A percentile compares a stretch with the other conserved stretches of the same genome.
These are phyloP conservation scores for Colletotrichum sp. DNA, from an alignment of 2,329 filamentous ascomycete species.

Conservation along the genomic window DNA sequence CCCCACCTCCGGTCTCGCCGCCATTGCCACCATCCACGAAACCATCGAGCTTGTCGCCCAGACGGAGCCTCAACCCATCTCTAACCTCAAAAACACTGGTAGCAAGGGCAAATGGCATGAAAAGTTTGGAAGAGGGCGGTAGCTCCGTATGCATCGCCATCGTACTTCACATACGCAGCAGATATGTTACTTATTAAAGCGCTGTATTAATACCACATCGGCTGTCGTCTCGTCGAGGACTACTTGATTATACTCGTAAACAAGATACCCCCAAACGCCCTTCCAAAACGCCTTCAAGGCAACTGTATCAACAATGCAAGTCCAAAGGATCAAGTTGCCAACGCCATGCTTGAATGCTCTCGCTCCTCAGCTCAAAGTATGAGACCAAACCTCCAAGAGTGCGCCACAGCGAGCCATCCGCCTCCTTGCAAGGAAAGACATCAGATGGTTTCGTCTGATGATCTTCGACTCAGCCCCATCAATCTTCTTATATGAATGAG, in stretches of 20 bases:
- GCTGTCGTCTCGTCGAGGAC: background rate
- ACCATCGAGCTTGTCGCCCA: constrained; percentile 62
- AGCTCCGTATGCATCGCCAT: background rate
- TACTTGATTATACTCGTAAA: background rate
- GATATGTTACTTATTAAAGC: background rate
- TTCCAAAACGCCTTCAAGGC: background rate
- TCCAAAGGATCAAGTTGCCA: background rate
- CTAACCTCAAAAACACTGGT: constrained; percentile 29
- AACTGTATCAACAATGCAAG: background rate
- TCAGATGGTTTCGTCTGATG: background rate
- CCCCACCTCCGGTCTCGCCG: constrained; percentile 41
- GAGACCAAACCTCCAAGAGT: background rate
- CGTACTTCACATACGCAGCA: background rate
- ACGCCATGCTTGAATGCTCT: background rate
- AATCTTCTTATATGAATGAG: background rate
- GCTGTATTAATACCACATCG: background rate
- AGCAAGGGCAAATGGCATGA: constrained; percentile 64
- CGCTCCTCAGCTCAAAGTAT: background rate
- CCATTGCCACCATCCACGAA: constrained; percentile 63
- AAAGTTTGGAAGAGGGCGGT: constrained; percentile 56
- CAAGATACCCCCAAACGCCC: background rate
- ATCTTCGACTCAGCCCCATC: background rate
- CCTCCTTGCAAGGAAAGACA: background rate
- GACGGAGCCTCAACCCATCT: constrained; percentile 31
- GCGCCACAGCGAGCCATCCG: background rate